phyloP scores from a whole-genome alignment of 148 eudicot species.

The Amaranthus hypochondriacus region DNA sequence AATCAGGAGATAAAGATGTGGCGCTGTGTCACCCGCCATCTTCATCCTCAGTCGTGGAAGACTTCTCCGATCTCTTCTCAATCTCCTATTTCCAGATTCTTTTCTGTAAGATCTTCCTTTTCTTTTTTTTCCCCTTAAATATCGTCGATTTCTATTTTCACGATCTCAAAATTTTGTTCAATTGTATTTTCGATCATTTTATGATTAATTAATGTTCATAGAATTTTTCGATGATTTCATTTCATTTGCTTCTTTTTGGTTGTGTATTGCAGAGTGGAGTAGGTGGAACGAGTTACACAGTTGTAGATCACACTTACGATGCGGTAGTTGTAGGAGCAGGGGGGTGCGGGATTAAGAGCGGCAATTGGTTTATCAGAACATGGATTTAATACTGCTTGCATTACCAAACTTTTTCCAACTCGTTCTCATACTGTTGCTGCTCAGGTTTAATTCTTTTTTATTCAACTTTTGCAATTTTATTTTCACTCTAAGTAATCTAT shows the following conservation, averaged over 20 bases:
- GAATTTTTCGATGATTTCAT: not conserved
- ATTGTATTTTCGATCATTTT: not conserved
- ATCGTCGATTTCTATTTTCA: not conserved
- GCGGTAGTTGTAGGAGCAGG: conserved; percentile 98
- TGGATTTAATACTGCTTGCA: conserved; percentile 95
- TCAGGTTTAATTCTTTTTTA: conserved; percentile 42
- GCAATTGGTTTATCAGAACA: conserved; percentile 97
- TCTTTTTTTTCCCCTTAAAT: not conserved
- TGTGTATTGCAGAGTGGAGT: conserved; percentile 25
- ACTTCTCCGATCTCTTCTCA: conserved; percentile 34
- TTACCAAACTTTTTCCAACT: conserved; percentile 97
- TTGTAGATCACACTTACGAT: conserved; percentile 94
- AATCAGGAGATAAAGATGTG: conserved; percentile 45
- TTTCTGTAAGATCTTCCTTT: conserved; percentile 44
- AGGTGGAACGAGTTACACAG: conserved; percentile 49
- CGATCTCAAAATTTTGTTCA: not conserved
- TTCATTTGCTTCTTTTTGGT: not conserved
- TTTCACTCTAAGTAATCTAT: not conserved
- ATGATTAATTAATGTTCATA: not conserved
- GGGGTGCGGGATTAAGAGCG: conserved; percentile 96
- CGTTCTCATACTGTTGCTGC: conserved; percentile 98
- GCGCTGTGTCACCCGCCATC: conserved; percentile 71
- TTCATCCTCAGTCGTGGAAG: conserved; percentile 32
- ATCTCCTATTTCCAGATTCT: conserved; percentile 41
- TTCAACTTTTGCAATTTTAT: not conserved